phyloP scores from a whole-genome alignment of 164 flowering plant species.

The Houttuynia cordata region DNA sequence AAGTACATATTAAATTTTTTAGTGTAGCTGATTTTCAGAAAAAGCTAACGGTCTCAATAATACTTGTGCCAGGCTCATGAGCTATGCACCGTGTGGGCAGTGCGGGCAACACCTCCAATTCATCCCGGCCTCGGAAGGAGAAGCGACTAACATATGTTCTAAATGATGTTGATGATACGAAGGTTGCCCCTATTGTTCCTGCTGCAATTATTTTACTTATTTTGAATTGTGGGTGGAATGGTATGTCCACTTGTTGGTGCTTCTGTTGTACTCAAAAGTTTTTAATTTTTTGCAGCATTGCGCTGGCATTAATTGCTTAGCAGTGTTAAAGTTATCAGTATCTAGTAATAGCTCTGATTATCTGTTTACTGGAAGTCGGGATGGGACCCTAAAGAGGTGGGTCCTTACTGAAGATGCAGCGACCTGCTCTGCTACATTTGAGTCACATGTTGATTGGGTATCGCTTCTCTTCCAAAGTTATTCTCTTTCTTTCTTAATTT shows the following conservation, averaged over 20 bases:
- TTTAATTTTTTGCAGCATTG: slow-evolving; percentile 53
- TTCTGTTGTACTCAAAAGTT: background rate
- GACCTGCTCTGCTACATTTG: slow-evolving; percentile 85
- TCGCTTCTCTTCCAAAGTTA: background rate
- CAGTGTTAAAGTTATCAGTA: slow-evolving; percentile 40
- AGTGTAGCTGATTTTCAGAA: too few relatives aligned
- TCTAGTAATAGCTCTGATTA: slow-evolving; percentile 39
- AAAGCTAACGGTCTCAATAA: background rate
- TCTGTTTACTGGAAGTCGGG: slow-evolving; percentile 93
- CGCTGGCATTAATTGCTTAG: slow-evolving; percentile 88
- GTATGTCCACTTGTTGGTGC: background rate
- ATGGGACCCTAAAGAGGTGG: slow-evolving; percentile 95
- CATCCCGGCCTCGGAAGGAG: slow-evolving; percentile 80
- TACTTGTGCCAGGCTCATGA: slow-evolving; percentile 7
- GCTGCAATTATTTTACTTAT: background rate
- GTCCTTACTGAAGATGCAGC: slow-evolving; percentile 56
- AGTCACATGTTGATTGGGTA: slow-evolving; percentile 99
- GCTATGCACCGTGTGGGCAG: slow-evolving; percentile 97
- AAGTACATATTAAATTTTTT: too few relatives aligned
- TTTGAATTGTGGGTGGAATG: background rate
- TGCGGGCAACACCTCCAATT: slow-evolving; percentile 64
- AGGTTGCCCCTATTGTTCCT: slow-evolving; percentile 32
- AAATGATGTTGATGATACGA: slow-evolving; percentile 64
- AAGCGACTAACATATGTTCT: slow-evolving; percentile 86
- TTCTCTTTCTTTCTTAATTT: background rate